A percentile compares a stretch with the other conserved stretches of the same genome.
Conservation (phyloP, 2,329 filamentous ascomycete species). For the Hypoxylon sp. region DNA sequence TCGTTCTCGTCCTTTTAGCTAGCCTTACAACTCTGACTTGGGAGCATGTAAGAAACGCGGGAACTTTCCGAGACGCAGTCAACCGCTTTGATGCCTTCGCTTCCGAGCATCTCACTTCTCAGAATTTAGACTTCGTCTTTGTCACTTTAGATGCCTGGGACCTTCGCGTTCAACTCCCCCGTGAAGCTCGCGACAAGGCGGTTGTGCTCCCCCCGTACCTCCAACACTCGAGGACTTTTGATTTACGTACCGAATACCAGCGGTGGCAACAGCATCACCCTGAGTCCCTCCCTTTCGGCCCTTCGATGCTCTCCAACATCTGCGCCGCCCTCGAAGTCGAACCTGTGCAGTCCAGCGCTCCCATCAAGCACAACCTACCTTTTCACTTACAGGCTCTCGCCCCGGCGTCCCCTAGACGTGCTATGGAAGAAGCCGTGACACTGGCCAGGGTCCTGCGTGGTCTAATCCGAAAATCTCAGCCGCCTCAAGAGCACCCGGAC, state of each 20-base stretch:
- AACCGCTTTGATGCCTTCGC: conserved; percentile 95
- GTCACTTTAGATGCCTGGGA: conserved; percentile 99
- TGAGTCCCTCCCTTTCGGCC: conserved; percentile 95
- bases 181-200: conserved; percentile 97
- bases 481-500: conserved; percentile 92
- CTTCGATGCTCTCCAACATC: conserved; percentile 95
- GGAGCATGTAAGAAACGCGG: conserved; percentile 98
- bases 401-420: conserved; percentile 92
- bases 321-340: conserved; percentile 98
- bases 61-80: conserved; percentile 96
- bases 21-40: conserved; percentile 98
- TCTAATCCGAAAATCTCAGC: conserved; percentile 95
- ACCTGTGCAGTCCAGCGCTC: conserved; percentile 95
- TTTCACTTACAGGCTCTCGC: conserved; percentile 98
- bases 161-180: conserved; percentile 94
- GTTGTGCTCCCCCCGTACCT: conserved; percentile 96
- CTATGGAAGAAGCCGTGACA: conserved; percentile 98
- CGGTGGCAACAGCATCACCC: conserved; percentile 99
- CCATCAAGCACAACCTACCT: conserved; percentile 98
- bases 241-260: conserved; percentile 97
- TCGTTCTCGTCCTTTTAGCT: conserved; percentile 67
- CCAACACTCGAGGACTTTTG: conserved; percentile 97
- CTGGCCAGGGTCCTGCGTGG: conserved; percentile 92
- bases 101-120: conserved; percentile 88
- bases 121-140: conserved; percentile 97